These are phyloP conservation scores for Plasmodium gaboni DNA, from an alignment of 169 alveolate species.

Conservation along the genomic window DNA sequence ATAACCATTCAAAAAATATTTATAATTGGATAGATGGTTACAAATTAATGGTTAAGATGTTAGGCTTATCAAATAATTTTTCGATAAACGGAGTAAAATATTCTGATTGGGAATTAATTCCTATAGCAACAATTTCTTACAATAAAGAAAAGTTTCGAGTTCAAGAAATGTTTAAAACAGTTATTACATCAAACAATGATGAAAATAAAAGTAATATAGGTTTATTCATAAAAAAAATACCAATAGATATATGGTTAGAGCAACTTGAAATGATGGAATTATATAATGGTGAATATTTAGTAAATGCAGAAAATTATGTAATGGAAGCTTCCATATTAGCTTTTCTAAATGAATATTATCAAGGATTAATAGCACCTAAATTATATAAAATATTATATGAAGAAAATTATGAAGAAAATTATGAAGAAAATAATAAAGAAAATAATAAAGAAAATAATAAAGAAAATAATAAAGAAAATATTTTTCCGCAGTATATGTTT, in stretches of 20 bases:
- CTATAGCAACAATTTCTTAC: constrained; percentile 77
- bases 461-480: background rate
- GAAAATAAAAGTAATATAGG: constrained; percentile 22
- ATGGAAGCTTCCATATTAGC: constrained; percentile 87
- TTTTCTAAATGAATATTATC: constrained; percentile 73
- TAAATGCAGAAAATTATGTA: constrained; percentile 88
- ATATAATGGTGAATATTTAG: constrained; percentile 84
- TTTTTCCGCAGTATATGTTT: constrained; percentile 3
- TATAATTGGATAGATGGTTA: constrained; percentile 14
- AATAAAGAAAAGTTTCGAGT: constrained; percentile 79
- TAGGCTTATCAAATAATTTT: constrained; percentile 33
- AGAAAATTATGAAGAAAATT: constrained; percentile 15
- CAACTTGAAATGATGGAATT: constrained; percentile 81
- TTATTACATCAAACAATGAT: constrained; percentile 26
- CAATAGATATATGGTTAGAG: constrained; percentile 83
- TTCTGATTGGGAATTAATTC: constrained; percentile 77
- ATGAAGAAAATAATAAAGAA: too few species aligned
- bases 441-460: constrained; percentile 53
- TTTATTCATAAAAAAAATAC: constrained; percentile 83
- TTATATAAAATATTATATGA: constrained; percentile 82
- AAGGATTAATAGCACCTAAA: constrained; percentile 79
- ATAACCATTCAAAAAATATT: background rate
- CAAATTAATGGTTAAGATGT: background rate
- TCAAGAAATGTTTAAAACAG: constrained; percentile 79
- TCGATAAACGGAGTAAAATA: constrained; percentile 77